Evolutionary conservation across 768 basidiomycete species (phyloP).

Genomic region (Rhodotorula toruloides): DNA sequence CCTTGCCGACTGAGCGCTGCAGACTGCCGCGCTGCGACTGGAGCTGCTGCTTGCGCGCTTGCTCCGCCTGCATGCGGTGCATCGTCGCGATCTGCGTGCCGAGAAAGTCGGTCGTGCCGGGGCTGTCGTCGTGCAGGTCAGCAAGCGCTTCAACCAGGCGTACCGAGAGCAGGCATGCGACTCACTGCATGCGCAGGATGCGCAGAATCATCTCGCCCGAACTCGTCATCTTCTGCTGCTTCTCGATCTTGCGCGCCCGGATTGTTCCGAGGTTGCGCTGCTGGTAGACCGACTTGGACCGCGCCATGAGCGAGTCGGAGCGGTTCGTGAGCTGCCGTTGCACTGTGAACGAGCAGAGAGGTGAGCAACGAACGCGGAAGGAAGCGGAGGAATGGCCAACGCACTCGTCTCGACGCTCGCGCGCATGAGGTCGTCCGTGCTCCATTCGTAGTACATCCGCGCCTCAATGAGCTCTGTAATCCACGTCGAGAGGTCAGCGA

Average conservation of each 20-base stretch:
- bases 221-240: constrained; percentile 61
- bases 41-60: constrained; percentile 42
- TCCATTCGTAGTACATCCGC: constrained; percentile 98
- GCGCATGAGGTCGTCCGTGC: constrained; percentile 51
- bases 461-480: constrained; percentile 34
- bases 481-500: background rate
- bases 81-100: constrained; percentile 78
- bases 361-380: background rate
- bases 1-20: constrained; percentile 9
- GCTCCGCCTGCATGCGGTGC: constrained; percentile 73
- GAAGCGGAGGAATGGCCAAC: background rate
- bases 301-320: constrained; percentile 58
- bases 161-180: background rate
- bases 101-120: constrained; percentile 78
- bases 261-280: constrained; percentile 96
- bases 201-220: constrained; percentile 88
- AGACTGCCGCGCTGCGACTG: constrained; percentile 20
- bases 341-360: background rate
- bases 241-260: constrained; percentile 85
- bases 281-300: constrained; percentile 84
- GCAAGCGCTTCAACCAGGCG: background rate
- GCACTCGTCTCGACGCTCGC: constrained; percentile 40
- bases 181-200: constrained; percentile 72
- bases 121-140: constrained; percentile 50
- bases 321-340: constrained; percentile 48